Evolutionary conservation across 1,284 basidiomycete genomes (phyloP), one percentile per base, ranked within the genome.

Genomic region (Rhodotorula sp.): DNA sequence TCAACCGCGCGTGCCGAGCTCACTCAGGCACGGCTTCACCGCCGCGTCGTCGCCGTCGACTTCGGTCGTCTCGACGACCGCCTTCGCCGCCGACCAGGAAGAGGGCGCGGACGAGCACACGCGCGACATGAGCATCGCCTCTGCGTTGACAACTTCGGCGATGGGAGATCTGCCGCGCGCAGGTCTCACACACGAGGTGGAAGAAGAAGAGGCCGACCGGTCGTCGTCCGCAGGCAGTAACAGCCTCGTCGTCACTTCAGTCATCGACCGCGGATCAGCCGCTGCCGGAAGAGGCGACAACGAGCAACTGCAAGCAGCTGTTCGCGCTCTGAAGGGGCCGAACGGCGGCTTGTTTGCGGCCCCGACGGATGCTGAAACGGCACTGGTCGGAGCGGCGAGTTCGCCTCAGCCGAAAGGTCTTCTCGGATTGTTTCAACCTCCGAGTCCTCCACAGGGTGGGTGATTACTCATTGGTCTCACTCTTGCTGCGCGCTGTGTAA

Each of bases 341-440:
- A 62, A 54, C 14, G 72, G 58, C 3, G 75, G 75, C 14, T 39
- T 74, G 6, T 61, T 69, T 26, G 70, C 48, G 12, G 29, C 58
- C 6, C 20, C 60, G 23, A 54, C 31, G 15, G 62, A 15, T 1
- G 67, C 43, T 10, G 61, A 29, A 7, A 20, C 2, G 18, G 69
- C 43, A 3, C 62, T 23, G 7, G 64, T 20, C 8, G 56, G 57
- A 0, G 58, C 8, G 26, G 56, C 21, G 8, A 23, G 26, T 7
- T 18, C 23, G n/a, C 5, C 23, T 18, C 57, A 3, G 49, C 63
- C 54, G 23, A 58, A 34, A 26, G 70, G 70, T 4, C 47, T 76
- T 31, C 26, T 73, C 64, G 60, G 68, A 6, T 26, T 76, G 51
- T 76, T 76, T 57, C 68, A 70, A 18, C 72, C 73, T n/a, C 61